phyloP scores from a whole-genome alignment of 2,329 filamentous ascomycete species.

The Penicillium vulpinum region DNA sequence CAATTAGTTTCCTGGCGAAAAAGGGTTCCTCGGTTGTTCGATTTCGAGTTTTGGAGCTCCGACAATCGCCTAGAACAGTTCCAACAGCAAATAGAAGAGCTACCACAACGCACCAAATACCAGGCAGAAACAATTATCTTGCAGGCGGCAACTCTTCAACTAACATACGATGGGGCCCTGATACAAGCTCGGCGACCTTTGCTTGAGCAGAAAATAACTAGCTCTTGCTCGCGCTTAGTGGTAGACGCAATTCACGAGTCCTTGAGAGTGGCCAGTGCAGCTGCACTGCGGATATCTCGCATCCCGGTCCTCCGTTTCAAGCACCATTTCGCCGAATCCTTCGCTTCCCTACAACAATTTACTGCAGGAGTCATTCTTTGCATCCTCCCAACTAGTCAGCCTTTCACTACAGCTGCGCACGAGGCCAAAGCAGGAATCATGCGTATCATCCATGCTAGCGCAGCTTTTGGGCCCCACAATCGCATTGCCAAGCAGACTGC shows the following conservation, averaged over 20 bases:
- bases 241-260: conserved; percentile 12
- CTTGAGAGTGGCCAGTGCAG: conserved; percentile 21
- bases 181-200: conserved; percentile 27
- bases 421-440: conserved; percentile 34
- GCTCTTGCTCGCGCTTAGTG: conserved; percentile 1
- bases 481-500: conserved; percentile 30
- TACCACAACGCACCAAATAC: not conserved
- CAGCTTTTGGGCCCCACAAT: conserved; percentile 22
- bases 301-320: conserved; percentile 28
- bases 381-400: conserved; percentile 30
- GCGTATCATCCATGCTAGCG: conserved; percentile 29
- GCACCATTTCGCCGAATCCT: conserved; percentile 27
- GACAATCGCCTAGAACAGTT: conserved; percentile 1
- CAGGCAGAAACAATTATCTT: conserved; percentile 15
- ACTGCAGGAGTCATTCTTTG: conserved; percentile 29
- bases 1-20: conserved; percentile 1
- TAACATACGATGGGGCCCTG: conserved; percentile 27
- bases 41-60: conserved; percentile 10
- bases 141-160: conserved; percentile 23
- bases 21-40: conserved; percentile 3
- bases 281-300: conserved; percentile 33
- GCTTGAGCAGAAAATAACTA: conserved; percentile 20
- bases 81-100: not conserved
- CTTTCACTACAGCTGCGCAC: conserved; percentile 27
- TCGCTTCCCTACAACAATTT: conserved; percentile 23